Evolutionary conservation across 805 yeast genomes (phyloP).

Genomic region (Kregervanrija delftensis): DNA sequence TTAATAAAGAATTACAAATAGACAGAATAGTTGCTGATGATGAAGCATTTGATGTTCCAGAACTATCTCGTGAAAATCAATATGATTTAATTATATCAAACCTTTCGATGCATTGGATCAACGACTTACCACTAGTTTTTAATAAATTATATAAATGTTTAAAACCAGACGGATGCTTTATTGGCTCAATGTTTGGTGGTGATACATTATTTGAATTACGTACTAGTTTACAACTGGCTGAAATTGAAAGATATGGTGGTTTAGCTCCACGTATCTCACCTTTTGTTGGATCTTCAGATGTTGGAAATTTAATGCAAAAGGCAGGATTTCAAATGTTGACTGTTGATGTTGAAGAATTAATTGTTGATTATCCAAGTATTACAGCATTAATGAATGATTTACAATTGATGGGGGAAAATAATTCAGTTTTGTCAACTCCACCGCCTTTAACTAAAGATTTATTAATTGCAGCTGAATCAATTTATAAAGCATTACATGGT

Average conservation of each 20-base stretch:
- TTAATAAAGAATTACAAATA: slow-evolving; percentile 39
- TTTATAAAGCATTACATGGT: slow-evolving; percentile 67
- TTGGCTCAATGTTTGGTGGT: slow-evolving; percentile 78
- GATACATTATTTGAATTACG: slow-evolving; percentile 81
- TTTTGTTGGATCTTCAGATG: slow-evolving; percentile 68
- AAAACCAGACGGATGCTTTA: slow-evolving; percentile 74
- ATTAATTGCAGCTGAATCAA: slow-evolving; percentile 68
- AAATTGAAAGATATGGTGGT: slow-evolving; percentile 72
- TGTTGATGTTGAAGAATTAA: slow-evolving; percentile 76
- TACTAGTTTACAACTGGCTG: slow-evolving; percentile 76
- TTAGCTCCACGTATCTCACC: slow-evolving; percentile 79
- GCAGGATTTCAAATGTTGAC: slow-evolving; percentile 79
- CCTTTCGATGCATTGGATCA: slow-evolving; percentile 76
- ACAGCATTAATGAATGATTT: slow-evolving; percentile 62
- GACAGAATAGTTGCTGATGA: slow-evolving; percentile 59
- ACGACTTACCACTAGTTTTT: slow-evolving; percentile 68
- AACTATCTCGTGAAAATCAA: slow-evolving; percentile 30
- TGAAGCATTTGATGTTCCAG: slow-evolving; percentile 45
- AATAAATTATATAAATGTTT: slow-evolving; percentile 49
- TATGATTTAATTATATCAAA: slow-evolving; percentile 73
- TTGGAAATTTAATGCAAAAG: slow-evolving; percentile 63
- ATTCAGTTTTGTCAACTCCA: slow-evolving; percentile 38
- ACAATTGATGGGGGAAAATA: slow-evolving; percentile 80
- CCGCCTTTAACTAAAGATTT: slow-evolving; percentile 51
- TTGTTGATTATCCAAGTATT: slow-evolving; percentile 72